phyloP scores from a whole-genome alignment of 768 basidiomycete genomes.

The Postia placenta region DNA sequence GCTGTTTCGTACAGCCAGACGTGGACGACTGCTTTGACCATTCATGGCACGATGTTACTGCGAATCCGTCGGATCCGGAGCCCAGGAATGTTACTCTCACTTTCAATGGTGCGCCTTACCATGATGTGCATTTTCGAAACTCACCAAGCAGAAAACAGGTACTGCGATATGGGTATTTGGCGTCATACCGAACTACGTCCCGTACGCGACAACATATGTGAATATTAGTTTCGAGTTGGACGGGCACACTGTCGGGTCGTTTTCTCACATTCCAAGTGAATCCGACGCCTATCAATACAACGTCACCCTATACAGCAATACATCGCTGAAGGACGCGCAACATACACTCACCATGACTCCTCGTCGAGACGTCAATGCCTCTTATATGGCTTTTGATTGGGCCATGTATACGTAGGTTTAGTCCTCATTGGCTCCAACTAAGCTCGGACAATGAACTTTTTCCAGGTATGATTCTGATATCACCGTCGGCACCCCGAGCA shows the following conservation, averaged over 20 bases:
- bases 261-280: neutral
- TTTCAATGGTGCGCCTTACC: neutral
- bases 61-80: neutral
- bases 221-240: slow-evolving; percentile 10
- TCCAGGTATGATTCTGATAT: neutral
- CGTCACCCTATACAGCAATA: slow-evolving; percentile 4
- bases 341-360: slow-evolving; percentile 6
- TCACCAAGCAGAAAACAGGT: neutral
- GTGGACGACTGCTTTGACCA: neutral
- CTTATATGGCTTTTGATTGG: neutral
- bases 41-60: slow-evolving; percentile 3
- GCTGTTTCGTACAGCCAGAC: neutral
- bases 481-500: neutral
- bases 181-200: slow-evolving; percentile 4
- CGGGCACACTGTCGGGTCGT: neutral
- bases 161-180: slow-evolving; percentile 11
- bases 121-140: neutral
- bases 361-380: neutral
- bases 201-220: neutral
- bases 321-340: neutral
- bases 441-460: neutral
- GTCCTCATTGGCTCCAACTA: neutral
- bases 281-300: slow-evolving; percentile 1
- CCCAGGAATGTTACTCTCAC: neutral
- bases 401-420: neutral